Conservation (phyloP, 192 early-diverging fungal genomes). For the Podila clonocystis region DNA sequence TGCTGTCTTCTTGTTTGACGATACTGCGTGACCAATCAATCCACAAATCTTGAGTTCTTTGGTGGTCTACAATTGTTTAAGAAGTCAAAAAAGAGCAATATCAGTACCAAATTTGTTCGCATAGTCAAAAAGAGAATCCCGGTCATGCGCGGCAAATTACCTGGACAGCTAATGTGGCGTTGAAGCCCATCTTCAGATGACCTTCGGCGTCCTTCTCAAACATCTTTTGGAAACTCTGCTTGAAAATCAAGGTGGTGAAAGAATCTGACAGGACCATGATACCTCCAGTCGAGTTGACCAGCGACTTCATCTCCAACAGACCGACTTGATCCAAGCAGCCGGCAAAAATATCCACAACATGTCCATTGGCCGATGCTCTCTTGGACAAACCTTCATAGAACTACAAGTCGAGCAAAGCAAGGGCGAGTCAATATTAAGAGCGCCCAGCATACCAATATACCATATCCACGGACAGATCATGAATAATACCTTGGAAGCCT, state of each 20-base stretch:
- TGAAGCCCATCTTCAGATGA: constrained; percentile 95
- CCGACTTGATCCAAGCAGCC: constrained; percentile 99
- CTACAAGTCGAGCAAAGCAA: constrained; percentile 49
- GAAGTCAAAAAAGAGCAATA: not conserved
- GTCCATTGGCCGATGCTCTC: constrained; percentile 87
- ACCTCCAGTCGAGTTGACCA: constrained; percentile 91
- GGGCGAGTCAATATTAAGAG: not conserved
- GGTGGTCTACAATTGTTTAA: constrained; percentile 72
- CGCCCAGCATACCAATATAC: not conserved
- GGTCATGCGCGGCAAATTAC: constrained; percentile 39
- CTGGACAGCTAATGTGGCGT: constrained; percentile 96
- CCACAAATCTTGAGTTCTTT: constrained; percentile 96
- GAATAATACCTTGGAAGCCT: constrained; percentile 78
- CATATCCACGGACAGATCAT: too few relatives aligned
- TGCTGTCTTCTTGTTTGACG: constrained; percentile 88
- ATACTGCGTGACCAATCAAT: constrained; percentile 95
- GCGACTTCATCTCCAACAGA: constrained; percentile 94
- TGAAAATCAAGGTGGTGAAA: constrained; percentile 96
- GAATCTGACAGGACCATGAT: constrained; percentile 96
- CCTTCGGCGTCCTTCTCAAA: constrained; percentile 93
- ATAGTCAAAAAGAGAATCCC: too few relatives aligned
- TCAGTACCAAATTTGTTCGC: not conserved
- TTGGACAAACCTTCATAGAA: constrained; percentile 92
- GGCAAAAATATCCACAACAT: constrained; percentile 96
- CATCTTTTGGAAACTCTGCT: constrained; percentile 95